These are phyloP conservation scores for Paracoccidioides lutzii DNA, from an alignment of 2,329 filamentous ascomycete genomes.

Conservation along the genomic window DNA sequence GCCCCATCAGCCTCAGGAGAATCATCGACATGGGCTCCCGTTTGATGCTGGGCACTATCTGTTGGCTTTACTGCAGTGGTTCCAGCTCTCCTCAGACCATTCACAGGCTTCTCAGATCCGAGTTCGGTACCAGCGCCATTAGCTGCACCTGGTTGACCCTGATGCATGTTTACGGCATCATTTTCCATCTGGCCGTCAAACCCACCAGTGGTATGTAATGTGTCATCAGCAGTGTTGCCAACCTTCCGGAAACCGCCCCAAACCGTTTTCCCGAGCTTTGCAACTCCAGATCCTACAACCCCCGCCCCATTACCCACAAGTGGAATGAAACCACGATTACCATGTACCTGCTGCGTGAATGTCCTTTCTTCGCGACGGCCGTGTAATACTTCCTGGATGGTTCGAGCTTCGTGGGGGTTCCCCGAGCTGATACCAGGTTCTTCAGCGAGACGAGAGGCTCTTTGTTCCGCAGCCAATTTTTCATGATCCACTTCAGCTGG, in stretches of 20 bases:
- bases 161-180: conserved; percentile 5
- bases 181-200: conserved; percentile 15
- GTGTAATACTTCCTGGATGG: conserved; percentile 20
- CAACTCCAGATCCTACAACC: conserved; percentile 38
- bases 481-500: conserved; percentile 27
- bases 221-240: conserved; percentile 25
- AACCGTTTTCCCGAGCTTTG: conserved; percentile 33
- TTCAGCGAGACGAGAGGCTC: conserved; percentile 32
- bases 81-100: not conserved
- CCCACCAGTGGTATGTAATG: conserved; percentile 23
- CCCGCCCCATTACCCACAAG: conserved; percentile 39
- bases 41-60: not conserved
- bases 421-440: conserved; percentile 42
- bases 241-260: conserved; percentile 32
- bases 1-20: not conserved
- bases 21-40: not conserved
- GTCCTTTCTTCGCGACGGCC: conserved; percentile 9
- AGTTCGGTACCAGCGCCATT: conserved; percentile 2
- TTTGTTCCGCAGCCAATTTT: conserved; percentile 40
- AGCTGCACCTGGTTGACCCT: conserved; percentile 7
- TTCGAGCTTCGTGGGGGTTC: conserved; percentile 44
- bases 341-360: not conserved
- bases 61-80: not conserved
- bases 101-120: not conserved
- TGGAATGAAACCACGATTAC: conserved; percentile 28